Evolutionary conservation across 2,329 filamentous ascomycete genomes (phyloP).

Genomic region (Drechslerella stenobrocha): DNA sequence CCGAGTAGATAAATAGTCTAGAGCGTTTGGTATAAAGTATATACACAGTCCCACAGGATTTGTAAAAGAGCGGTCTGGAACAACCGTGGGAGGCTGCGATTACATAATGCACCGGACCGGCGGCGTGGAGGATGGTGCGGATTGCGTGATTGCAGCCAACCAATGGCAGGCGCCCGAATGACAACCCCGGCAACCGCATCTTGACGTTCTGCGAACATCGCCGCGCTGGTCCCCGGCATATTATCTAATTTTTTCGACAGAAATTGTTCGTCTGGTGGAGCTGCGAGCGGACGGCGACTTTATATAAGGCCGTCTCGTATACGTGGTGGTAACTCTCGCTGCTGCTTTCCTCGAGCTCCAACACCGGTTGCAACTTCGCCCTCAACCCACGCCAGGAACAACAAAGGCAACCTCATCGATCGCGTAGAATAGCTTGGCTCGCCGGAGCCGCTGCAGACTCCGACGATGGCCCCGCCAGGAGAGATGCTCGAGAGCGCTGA

Average conservation of each 20-base stretch:
- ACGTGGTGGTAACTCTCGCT: no score
- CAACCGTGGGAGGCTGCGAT: slow-evolving; percentile 1
- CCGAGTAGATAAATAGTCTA: no score
- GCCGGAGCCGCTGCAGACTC: slow-evolving; percentile 17
- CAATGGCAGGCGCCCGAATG: neutral
- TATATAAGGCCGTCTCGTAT: neutral
- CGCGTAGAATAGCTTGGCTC: neutral
- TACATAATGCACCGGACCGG: neutral
- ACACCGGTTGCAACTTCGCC: no score
- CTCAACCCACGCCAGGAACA: no score
- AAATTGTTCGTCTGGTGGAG: neutral
- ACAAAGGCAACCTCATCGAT: neutral
- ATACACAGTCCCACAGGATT: no score
- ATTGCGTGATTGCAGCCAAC: slow-evolving; percentile 3
- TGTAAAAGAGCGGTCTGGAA: neutral
- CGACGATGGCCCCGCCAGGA: slow-evolving; percentile 49
- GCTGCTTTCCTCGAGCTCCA: no score
- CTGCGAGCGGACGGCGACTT: neutral
- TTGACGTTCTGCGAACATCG: neutral
- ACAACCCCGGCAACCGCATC: neutral
- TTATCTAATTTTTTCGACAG: slow-evolving; percentile 8
- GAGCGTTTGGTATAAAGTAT: no score
- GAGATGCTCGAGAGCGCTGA: slow-evolving; percentile 58
- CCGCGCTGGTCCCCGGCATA: neutral
- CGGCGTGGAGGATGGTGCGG: neutral